phyloP scores from a whole-genome alignment of 1,284 basidiomycete genomes.

The Cutaneotrichosporon curvatum region DNA sequence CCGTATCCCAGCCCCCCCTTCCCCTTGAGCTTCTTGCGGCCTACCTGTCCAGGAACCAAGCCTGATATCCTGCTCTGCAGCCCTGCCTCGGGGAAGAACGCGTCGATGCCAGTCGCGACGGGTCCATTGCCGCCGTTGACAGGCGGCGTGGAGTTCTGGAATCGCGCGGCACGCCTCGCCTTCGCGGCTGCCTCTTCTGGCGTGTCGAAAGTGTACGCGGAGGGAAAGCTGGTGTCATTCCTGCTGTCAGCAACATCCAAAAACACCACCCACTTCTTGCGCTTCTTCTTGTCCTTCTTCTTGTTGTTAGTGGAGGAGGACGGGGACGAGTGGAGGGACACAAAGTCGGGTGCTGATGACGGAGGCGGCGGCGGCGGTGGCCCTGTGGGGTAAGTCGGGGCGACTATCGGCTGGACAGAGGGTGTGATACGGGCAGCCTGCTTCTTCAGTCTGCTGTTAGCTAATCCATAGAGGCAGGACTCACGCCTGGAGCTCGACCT shows the following conservation, averaged over 20 bases:
- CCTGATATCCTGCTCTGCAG: slow-evolving; percentile 9
- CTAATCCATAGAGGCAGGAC: neutral
- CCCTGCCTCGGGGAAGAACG: slow-evolving; percentile 25
- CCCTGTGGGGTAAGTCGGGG: neutral
- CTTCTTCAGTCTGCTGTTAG: slow-evolving; percentile 25
- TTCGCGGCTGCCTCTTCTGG: slow-evolving; percentile 36
- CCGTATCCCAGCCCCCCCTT: slow-evolving; percentile 32
- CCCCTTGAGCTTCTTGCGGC: slow-evolving; percentile 36
- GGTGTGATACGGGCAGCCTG: slow-evolving; percentile 22
- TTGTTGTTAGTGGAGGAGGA: neutral
- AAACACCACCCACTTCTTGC: slow-evolving; percentile 26
- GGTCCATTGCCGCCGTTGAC: slow-evolving; percentile 5
- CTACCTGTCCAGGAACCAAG: slow-evolving; percentile 17
- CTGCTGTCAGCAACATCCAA: neutral
- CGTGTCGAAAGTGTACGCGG: slow-evolving; percentile 21
- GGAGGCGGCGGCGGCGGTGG: neutral
- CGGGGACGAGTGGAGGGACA: neutral
- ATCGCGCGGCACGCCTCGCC: slow-evolving; percentile 34
- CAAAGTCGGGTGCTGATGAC: slow-evolving; percentile 1
- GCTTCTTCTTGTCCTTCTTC: slow-evolving; percentile 32
- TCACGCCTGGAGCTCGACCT: slow-evolving; percentile 40
- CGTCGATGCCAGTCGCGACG: slow-evolving; percentile 3
- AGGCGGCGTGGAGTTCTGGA: slow-evolving; percentile 17
- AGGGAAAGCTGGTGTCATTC: slow-evolving; percentile 9
- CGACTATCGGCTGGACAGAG: neutral